Conservation (phyloP, 169 alveolate species). For the Eimeria zaria region DNA sequence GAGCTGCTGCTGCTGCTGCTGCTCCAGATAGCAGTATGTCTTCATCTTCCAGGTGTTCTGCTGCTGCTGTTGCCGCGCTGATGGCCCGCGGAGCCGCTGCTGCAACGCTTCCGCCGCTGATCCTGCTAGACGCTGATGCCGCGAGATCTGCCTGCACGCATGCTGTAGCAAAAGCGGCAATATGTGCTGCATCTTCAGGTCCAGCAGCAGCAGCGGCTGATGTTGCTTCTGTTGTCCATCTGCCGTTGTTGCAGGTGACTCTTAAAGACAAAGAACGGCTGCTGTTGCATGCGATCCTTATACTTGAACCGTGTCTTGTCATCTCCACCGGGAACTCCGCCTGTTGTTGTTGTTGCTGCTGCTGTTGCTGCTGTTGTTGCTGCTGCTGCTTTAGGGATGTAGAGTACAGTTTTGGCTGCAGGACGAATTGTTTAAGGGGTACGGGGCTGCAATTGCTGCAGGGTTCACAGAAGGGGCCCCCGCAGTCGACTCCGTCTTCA, state of each 20-base stretch:
- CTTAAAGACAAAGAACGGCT: slow-evolving; percentile 1
- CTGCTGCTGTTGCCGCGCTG: slow-evolving; percentile 31
- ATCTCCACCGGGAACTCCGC: slow-evolving; percentile 20
- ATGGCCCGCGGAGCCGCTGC: slow-evolving; percentile 58
- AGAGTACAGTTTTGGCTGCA: slow-evolving; percentile 40
- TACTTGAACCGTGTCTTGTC: slow-evolving; percentile 25
- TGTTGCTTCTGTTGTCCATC: slow-evolving; percentile 28
- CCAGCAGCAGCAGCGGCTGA: slow-evolving; percentile 39
- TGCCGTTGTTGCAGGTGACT: slow-evolving; percentile 68
- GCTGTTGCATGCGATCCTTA: background rate
- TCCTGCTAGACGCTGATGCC: background rate
- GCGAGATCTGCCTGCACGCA: slow-evolving; percentile 21
- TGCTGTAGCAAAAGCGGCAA: slow-evolving; percentile 50
- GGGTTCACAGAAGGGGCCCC: slow-evolving; percentile 79
- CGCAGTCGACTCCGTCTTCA: slow-evolving; percentile 86
- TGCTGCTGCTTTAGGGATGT: slow-evolving; percentile 18
- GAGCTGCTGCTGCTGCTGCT: slow-evolving; percentile 40
- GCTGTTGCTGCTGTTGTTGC: slow-evolving; percentile 31
- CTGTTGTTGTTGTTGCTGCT: slow-evolving; percentile 50
- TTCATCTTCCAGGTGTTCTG: background rate
- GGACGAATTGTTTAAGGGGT: slow-evolving; percentile 64
- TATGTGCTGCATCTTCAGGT: slow-evolving; percentile 26
- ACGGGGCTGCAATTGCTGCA: slow-evolving; percentile 81
- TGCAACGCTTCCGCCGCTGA: background rate
- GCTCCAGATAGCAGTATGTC: slow-evolving; percentile 39